These are phyloP conservation scores for Fusarium nygamai DNA, from an alignment of 2,329 filamentous ascomycete genomes.

Conservation along the genomic window DNA sequence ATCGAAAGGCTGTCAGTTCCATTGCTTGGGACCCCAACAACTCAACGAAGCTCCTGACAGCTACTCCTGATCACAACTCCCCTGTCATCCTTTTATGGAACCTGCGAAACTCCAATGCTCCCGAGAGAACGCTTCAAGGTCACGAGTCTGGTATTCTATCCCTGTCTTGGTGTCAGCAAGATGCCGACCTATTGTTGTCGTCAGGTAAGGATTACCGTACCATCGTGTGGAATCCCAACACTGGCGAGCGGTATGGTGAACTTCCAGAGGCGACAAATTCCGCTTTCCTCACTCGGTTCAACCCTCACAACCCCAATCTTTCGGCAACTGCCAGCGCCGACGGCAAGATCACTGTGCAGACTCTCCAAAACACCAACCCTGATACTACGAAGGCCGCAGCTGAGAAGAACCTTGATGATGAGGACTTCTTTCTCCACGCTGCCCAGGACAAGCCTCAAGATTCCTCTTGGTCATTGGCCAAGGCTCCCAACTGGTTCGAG, in stretches of 20 bases:
- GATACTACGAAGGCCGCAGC: constrained; percentile 73
- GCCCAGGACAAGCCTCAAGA: constrained; percentile 92
- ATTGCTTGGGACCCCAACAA: constrained; percentile 98
- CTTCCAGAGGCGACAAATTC: constrained; percentile 99
- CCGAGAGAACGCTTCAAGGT: constrained; percentile 87
- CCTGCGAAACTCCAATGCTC: constrained; percentile 93
- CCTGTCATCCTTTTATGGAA: constrained; percentile 95
- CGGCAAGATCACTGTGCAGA: constrained; percentile 93
- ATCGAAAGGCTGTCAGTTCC: constrained; percentile 91
- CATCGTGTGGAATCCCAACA: constrained; percentile 95
- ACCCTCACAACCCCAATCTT: constrained; percentile 90
- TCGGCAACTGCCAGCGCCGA: constrained; percentile 97
- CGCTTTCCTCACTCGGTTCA: constrained; percentile 96
- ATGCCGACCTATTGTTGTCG: constrained; percentile 87
- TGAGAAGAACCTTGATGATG: constrained; percentile 80
- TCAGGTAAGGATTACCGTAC: constrained; percentile 97
- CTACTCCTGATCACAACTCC: constrained; percentile 87
- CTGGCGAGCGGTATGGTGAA: constrained; percentile 86
- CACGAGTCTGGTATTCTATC: constrained; percentile 95
- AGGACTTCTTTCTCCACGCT: constrained; percentile 96
- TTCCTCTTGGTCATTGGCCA: constrained; percentile 85
- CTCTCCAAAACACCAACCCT: constrained; percentile 90
- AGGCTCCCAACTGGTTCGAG: constrained; percentile 91
- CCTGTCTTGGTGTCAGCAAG: constrained; percentile 93
- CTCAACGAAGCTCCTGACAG: constrained; percentile 92